Evolutionary conservation across 2,329 filamentous ascomycete species (phyloP).

Genomic region (Rugonectria rugulosa): DNA sequence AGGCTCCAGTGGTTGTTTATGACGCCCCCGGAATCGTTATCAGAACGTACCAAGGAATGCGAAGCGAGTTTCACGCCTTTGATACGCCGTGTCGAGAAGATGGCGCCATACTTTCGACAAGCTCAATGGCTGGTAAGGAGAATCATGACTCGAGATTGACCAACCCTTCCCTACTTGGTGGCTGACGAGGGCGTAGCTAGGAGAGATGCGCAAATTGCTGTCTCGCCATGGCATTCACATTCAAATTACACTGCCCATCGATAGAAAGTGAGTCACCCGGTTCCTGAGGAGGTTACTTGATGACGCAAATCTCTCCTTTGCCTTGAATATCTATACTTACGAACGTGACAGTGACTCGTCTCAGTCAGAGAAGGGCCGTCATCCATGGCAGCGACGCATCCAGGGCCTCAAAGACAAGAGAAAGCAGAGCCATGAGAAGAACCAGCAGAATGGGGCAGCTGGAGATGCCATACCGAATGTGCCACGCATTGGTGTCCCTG

Average conservation of each 20-base stretch:
- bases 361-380: not conserved
- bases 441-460: not conserved
- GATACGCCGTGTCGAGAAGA: conserved; percentile 4
- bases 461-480: not conserved
- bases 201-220: conserved; percentile 9
- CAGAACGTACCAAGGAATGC: conserved; percentile 3
- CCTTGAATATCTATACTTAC: not conserved
- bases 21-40: not conserved
- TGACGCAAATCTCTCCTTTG: too few species aligned
- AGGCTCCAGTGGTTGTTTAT: conserved; percentile 11
- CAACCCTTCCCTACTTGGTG: not conserved
- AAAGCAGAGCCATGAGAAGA: not conserved
- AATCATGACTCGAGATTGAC: not conserved
- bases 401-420: not conserved
- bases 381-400: conserved; percentile 14
- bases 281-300: not conserved
- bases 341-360: not conserved
- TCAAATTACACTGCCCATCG: not conserved
- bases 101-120: conserved; percentile 8
- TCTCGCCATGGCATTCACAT: conserved; percentile 3
- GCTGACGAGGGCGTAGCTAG: not conserved
- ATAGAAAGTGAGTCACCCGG: not conserved
- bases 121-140: conserved; percentile 8
- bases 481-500: not conserved
- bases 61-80: conserved; percentile 3